Base-by-base conservation (phyloP, 805 yeast species). In the Schizosaccharomyces cryophilus region DNA sequence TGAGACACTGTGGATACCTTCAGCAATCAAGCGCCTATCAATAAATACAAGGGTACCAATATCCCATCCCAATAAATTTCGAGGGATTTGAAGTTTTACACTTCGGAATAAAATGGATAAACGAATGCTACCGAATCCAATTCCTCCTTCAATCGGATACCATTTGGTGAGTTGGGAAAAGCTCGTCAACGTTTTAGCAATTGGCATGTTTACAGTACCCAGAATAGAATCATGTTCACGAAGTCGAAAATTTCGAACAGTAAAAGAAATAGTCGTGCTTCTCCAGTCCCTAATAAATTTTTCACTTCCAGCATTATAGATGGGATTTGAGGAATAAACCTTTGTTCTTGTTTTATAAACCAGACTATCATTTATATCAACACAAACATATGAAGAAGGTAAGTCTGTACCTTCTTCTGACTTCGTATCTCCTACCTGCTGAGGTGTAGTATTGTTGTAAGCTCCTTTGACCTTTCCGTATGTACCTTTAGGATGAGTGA, bases 141-240 rank as follows among this genome's bases (percentile, higher is more conserved):
- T 40, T 13, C 61, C 61, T n/a, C 61, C 61, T 21, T 40, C 54
- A 9, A 59, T 17, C 19, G 61, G 54, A 21, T 11, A 59, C 51
- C 38, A 42, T 30, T 59, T 45, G 4, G 61, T 59, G n/a, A 59
- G 31, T 13, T 59, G 61, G 31, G 61, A 59, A 42, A 30, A 19
- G 19, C 54, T 59, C 13, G 26, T 29, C 19, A 59, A 59, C 1
- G 47, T 59, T n/a, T 40, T 42, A 9, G 55, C 19, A 19, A 59
- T 31, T 21, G 42, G 42, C 5, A 59, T 40, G 35, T 21, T 21
- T 7, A 59, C 61, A 31, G 42, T 30, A 21, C 61, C 61, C 26
- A 59, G 31, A 19, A 59, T 29, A 19, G 61, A 26, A 45, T 59
- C 61, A 11, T 59, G 61, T 31, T 59, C 54, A 59, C 61, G 61